Percentiles rank a stretch among this genome's conserved stretches.
phyloP scores from a whole-genome alignment of 1,284 basidiomycete species.

The Takashimella tepidaria region DNA sequence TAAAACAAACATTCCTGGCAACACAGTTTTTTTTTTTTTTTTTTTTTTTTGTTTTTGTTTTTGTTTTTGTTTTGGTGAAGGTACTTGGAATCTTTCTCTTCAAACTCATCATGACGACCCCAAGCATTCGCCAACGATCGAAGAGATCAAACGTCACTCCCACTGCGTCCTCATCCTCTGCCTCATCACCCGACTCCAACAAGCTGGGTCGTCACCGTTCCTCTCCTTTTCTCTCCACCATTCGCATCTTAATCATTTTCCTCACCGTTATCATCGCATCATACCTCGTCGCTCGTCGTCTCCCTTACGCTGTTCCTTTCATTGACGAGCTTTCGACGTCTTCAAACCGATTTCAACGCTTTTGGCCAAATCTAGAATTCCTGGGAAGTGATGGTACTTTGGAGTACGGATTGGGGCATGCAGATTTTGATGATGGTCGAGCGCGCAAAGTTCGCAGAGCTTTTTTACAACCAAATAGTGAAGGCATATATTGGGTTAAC shows the following conservation, averaged over 20 bases:
- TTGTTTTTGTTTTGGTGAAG: no score
- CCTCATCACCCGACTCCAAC: no score
- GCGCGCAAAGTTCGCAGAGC: slow-evolving; percentile 7
- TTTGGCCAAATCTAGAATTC: not conserved
- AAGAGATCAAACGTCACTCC: no score
- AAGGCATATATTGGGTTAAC: slow-evolving; percentile 30
- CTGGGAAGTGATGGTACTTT: no score
- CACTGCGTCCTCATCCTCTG: no score
- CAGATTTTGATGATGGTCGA: slow-evolving; percentile 37
- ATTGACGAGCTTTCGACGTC: not conserved
- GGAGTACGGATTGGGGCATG: slow-evolving; percentile 26
- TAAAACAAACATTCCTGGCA: no score
- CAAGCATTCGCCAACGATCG: no score
- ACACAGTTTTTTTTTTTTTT: no score
- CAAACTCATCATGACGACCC: no score
- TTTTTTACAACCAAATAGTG: slow-evolving; percentile 22
- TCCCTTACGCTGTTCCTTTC: not conserved
- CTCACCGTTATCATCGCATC: not conserved
- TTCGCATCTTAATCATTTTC: not conserved
- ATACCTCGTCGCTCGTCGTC: not conserved
- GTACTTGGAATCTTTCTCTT: no score
- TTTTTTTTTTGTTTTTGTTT: no score
- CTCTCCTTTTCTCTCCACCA: not conserved
- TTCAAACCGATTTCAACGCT: not conserved
- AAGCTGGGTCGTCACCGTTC: not conserved